Evolutionary conservation across 441 rosid species (phyloP).

Genomic region (Gossypium schwendimanii): DNA sequence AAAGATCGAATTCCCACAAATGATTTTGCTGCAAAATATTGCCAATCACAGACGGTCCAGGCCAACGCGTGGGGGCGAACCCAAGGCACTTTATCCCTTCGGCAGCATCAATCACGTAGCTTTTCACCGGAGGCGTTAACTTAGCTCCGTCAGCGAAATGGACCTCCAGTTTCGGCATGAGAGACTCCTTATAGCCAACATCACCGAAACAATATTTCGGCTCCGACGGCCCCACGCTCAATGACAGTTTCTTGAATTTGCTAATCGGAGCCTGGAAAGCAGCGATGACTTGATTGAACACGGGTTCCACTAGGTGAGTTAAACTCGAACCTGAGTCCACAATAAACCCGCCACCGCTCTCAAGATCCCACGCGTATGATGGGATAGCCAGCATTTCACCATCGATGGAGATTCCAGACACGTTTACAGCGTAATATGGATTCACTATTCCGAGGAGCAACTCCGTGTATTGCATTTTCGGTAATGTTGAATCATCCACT

Average conservation of each 20-base stretch:
- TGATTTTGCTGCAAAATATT: conserved; percentile 32
- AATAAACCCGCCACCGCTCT: conserved; percentile 12
- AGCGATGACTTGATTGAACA: background rate
- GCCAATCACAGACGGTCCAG: conserved; percentile 17
- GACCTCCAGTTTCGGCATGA: conserved; percentile 16
- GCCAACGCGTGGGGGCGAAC: background rate
- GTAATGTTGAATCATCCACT: background rate
- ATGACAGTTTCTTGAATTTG: background rate
- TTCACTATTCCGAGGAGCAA: background rate
- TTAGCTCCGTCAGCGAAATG: conserved; percentile 24
- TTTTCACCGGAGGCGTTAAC: conserved; percentile 20
- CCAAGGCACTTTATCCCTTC: conserved; percentile 21
- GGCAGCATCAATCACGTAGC: conserved; percentile 18
- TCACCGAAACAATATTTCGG: conserved; percentile 13
- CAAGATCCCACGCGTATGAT: conserved; percentile 1
- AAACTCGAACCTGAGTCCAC: conserved; percentile 27
- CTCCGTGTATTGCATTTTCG: conserved; percentile 19
- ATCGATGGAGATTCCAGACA: conserved; percentile 20
- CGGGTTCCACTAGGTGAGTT: conserved; percentile 17
- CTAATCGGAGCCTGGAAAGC: conserved; percentile 6
- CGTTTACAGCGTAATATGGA: conserved; percentile 18
- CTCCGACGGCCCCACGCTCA: background rate
- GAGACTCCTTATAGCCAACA: background rate
- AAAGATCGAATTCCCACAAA: conserved; percentile 29
- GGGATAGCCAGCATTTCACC: conserved; percentile 19